Base-by-base conservation (phyloP, 345 rosid species). In the Hypericum perforatum region DNA sequence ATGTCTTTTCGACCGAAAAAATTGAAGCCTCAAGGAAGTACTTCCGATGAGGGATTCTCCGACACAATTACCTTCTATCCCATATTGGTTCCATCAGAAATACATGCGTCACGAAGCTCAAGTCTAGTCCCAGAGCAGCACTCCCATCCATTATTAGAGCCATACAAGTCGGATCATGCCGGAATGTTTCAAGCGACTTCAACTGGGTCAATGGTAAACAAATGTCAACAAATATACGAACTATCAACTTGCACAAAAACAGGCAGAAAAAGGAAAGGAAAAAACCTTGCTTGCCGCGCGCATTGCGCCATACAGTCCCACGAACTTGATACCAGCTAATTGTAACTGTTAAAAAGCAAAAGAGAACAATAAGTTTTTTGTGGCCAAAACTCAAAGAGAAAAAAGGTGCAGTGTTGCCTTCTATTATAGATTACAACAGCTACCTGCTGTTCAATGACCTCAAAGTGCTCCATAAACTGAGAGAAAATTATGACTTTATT, bases 51-150 rank as follows among this genome's bases (percentile, higher is more conserved):
- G n/a, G n/a, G n/a, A n/a, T n/a, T n/a, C n/a, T n/a, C n/a, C n/a
- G n/a, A n/a, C n/a, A n/a, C n/a, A n/a, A n/a, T n/a, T 72, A 88
- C 97, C 97, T 92, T 76, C 85, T 80, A 63, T 92, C 98, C 98
- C 98, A 92, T 49, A 92, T 92, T 44, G 95, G 97, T 72, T 92
- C 95, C 97, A 92, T 88, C 59, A 85, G 59, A 67, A 85, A 88
- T 5, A 92, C 95, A 62, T 72, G 76, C 41, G 83, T 78, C 38
- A 85, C 98, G 62, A 92, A 88, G 80, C 98, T 92, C 74, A 92
- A 74, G 72, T 92, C 98, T 59, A 88, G 96, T 73, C 95, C 97
- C 63, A 92, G 60, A 14, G 97, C 96, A 60, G 91, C 86, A 77
- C 86, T 92, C 67, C 95, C 98, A 54, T 92, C 98, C 98, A 92